A percentile compares a stretch with the other conserved stretches of the same genome.
Evolutionary conservation across 1,139 yeast species (phyloP).

Genomic region (Pichia sp.): DNA sequence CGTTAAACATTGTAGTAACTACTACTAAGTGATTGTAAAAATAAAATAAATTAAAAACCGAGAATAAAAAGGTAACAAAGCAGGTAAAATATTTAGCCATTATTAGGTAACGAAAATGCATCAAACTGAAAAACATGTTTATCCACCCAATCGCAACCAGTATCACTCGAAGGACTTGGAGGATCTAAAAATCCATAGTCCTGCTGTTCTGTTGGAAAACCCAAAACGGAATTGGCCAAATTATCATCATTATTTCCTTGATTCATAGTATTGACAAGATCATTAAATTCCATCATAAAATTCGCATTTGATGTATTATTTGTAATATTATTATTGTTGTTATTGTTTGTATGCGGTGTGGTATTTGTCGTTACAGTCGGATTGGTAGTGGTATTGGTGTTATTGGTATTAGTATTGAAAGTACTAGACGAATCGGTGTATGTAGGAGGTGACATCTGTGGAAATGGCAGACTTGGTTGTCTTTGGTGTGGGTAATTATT

Average conservation of each 20-base stretch:
- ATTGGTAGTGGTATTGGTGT: neutral
- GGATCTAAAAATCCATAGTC: constrained; percentile 17
- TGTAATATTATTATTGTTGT: neutral
- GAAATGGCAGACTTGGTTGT: neutral
- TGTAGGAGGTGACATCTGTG: neutral
- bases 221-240: neutral
- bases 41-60: neutral
- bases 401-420: neutral
- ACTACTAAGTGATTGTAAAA: too few relatives aligned
- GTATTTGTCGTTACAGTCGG: neutral
- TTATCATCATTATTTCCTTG: constrained; percentile 1
- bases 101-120: constrained; percentile 19
- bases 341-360: neutral
- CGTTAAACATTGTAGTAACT: too few relatives aligned
- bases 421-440: neutral
- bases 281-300: constrained; percentile 13
- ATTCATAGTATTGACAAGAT: constrained; percentile 10
- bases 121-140: constrained; percentile 34
- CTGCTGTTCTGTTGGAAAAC: constrained; percentile 9
- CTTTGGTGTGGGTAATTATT: neutral
- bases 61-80: neutral
- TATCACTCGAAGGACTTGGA: constrained; percentile 38
- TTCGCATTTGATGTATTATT: neutral
- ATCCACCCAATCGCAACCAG: constrained; percentile 52
- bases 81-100: neutral